These are phyloP conservation scores for Penicillium fuscoglaucum DNA, from an alignment of 2,329 filamentous ascomycete genomes.

Conservation along the genomic window DNA sequence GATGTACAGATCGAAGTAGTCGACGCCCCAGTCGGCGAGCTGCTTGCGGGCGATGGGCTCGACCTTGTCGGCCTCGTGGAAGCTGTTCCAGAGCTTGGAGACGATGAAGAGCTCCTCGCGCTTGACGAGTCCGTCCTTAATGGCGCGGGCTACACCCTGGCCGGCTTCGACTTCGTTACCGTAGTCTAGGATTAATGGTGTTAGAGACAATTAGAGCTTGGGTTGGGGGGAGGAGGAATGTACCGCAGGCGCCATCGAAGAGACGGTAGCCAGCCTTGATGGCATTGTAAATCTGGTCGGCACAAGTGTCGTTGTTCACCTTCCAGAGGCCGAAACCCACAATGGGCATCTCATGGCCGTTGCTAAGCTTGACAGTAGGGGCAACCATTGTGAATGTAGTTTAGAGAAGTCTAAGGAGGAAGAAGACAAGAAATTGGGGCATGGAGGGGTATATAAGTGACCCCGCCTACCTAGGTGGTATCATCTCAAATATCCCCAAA, in stretches of 20 bases:
- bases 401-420: not conserved
- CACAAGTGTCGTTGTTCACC: slow-evolving; percentile 69
- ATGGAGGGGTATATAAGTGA: slow-evolving; percentile 6
- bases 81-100: slow-evolving; percentile 90
- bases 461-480: not conserved
- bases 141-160: slow-evolving; percentile 73
- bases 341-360: slow-evolving; percentile 41
- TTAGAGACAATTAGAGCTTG: not conserved
- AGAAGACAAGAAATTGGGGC: not conserved
- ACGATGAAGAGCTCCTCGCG: slow-evolving; percentile 88
- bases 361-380: slow-evolving; percentile 31
- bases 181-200: slow-evolving; percentile 60
- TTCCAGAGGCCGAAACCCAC: slow-evolving; percentile 68
- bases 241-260: slow-evolving; percentile 62
- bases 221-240: slow-evolving; percentile 2
- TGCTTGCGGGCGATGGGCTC: slow-evolving; percentile 74
- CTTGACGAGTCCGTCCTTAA: slow-evolving; percentile 77
- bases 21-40: slow-evolving; percentile 77
- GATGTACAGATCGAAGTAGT: slow-evolving; percentile 88
- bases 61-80: slow-evolving; percentile 77
- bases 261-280: slow-evolving; percentile 63
- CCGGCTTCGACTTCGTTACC: slow-evolving; percentile 79
- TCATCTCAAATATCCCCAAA: not conserved
- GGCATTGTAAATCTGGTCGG: slow-evolving; percentile 74
- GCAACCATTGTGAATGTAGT: slow-evolving; percentile 24